Conservation (phyloP, 768 basidiomycete species). For the Steccherinum ochraceum region DNA sequence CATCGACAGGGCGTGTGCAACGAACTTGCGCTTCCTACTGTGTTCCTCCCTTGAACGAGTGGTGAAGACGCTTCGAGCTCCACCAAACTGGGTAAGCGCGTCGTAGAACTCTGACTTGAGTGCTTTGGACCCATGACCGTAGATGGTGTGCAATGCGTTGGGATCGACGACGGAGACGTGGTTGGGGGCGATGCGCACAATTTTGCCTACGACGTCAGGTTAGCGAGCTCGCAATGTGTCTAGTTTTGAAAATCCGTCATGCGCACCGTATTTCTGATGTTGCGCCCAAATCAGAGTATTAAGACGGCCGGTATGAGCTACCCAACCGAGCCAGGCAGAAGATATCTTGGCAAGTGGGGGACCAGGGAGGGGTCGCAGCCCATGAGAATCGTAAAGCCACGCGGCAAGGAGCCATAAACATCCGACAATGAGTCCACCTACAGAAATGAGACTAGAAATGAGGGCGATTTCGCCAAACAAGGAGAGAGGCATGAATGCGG, state of each 20-base stretch:
- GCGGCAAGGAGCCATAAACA: too few species aligned
- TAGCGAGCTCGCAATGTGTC: not conserved
- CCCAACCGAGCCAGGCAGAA: conserved; percentile 32
- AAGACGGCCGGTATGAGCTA: conserved; percentile 27
- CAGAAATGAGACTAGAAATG: too few species aligned
- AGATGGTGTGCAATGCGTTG: conserved; percentile 32
- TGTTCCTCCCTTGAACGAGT: conserved; percentile 70
- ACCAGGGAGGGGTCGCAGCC: conserved; percentile 28
- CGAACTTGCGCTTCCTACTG: conserved; percentile 79
- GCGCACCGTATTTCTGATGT: conserved; percentile 36
- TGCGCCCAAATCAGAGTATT: conserved; percentile 29
- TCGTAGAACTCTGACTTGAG: conserved; percentile 37
- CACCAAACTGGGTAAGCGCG: conserved; percentile 15
- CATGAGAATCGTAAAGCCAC: conserved; percentile 16
- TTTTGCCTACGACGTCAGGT: conserved; percentile 18
- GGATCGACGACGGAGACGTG: conserved; percentile 39
- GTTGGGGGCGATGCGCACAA: conserved; percentile 33
- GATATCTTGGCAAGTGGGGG: conserved; percentile 32
- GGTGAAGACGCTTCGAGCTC: conserved; percentile 57
- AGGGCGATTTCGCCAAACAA: too few species aligned
- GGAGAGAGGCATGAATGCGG: too few species aligned
- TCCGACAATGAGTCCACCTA: too few species aligned
- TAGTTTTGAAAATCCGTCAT: not conserved
- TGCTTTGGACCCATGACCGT: conserved; percentile 36
- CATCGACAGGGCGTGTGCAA: conserved; percentile 69